Base-by-base conservation (phyloP, 2,329 filamentous ascomycete genomes). In the Atkinsonella hypoxylon region DNA sequence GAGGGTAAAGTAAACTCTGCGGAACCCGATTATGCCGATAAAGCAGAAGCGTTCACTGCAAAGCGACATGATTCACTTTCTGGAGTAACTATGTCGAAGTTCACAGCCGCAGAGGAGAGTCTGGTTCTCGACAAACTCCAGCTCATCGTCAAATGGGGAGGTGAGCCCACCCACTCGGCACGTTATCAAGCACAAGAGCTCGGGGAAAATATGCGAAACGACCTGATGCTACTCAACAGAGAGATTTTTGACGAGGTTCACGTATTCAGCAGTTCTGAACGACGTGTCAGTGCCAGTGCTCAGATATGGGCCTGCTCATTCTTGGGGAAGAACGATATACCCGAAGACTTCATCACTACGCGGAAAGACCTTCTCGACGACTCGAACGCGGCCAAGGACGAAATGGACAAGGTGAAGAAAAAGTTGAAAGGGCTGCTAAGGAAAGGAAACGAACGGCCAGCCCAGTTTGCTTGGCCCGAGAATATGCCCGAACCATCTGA, bases 361-460 rank as follows among this genome's bases (percentile, higher is more conserved):
- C 83, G 93, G 49, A 98, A 98, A 64, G 90, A 97, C 67, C 77
- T 98, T 7, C 73, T 98, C 3, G 93, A 98, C 64, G 93, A 98
- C 64, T 97, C 90, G 0, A 98, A 98, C 66, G 93, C 93, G 4
- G 93, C 93, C 52, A 98, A 98, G 66, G 93, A 98, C 64, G 89
- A 95, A 62, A 98, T 96, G 87, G 94, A 98, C 70, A 96, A 95
- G 69, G 93, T 98, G 51, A 98, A 98, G 77, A 98, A 98, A 79
- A 96, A 95, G 80, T 78, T 98, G 30, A 98, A 98, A 71, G 84
- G 88, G 1, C 76, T 98, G 18, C 70, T 98, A 52, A 83, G 93
- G 31, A 87, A 95, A 66, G 93, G 91, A n/a, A 88, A 89, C 54
- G 87, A 93, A 62, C 87, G 91, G 1, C 93, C 93, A 10, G 83